A percentile compares a stretch with the other conserved stretches of the same genome.
These are phyloP conservation scores for Verticillium dahliae DNA, from an alignment of 2,329 filamentous ascomycete genomes.

Conservation along the genomic window DNA sequence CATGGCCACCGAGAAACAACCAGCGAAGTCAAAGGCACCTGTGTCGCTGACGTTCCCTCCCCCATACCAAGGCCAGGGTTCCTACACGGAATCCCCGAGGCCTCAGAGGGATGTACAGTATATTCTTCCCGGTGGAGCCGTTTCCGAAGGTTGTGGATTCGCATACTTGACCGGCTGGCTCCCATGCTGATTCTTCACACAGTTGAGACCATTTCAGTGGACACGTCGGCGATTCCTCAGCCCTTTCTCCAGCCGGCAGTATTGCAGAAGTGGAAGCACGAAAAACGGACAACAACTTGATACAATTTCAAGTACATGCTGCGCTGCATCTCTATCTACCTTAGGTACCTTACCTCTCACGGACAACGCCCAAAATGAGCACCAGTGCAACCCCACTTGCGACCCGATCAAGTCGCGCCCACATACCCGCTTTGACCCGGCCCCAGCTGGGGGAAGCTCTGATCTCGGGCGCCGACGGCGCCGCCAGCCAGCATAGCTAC, in stretches of 20 bases:
- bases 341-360: too few species aligned
- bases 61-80: slow-evolving; percentile 8
- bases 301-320: background rate
- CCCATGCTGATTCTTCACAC: background rate
- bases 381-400: too few species aligned
- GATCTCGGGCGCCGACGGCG: too few species aligned
- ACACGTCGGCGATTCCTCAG: slow-evolving; percentile 13
- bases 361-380: too few species aligned
- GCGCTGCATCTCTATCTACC: too few species aligned
- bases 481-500: too few species aligned
- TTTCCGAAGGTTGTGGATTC: background rate
- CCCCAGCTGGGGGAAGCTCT: too few species aligned
- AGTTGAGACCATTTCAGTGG: slow-evolving; percentile 10
- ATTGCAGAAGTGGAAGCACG: slow-evolving; percentile 6
- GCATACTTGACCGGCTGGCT: background rate
- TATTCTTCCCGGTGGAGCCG: slow-evolving; percentile 7
- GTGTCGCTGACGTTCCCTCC: slow-evolving; percentile 5
- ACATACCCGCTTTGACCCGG: background rate
- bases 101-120: slow-evolving; percentile 7
- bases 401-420: too few species aligned
- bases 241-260: slow-evolving; percentile 13
- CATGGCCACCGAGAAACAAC: background rate
- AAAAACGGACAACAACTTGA: background rate
- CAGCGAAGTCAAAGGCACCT: background rate
- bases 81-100: slow-evolving; percentile 9